Evolutionary conservation across 2,329 filamentous ascomycete genomes (phyloP).

Genomic region (Fusarium metavorans): DNA sequence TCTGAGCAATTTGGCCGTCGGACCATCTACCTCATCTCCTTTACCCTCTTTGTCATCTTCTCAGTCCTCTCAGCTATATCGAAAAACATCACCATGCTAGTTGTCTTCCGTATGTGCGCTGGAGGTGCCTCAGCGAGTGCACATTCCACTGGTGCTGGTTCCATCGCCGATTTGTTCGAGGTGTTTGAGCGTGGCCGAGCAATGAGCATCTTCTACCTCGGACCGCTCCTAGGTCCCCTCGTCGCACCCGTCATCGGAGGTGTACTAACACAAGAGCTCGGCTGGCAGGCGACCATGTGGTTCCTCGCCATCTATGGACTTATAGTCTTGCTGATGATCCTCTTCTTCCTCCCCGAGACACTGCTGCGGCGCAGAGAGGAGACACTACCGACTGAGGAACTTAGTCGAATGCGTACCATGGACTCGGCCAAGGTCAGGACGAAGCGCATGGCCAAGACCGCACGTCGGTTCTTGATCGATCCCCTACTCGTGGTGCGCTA

Average conservation of each 20-base stretch:
- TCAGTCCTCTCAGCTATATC: constrained; percentile 77
- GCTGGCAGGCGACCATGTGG: constrained; percentile 84
- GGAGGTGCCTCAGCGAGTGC: constrained; percentile 85
- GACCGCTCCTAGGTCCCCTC: constrained; percentile 80
- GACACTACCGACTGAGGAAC: constrained; percentile 20
- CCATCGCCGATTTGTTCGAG: constrained; percentile 86
- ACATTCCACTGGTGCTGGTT: constrained; percentile 85
- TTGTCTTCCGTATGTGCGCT: constrained; percentile 78
- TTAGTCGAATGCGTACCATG: constrained; percentile 67
- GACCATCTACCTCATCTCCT: constrained; percentile 82
- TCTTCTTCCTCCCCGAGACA: constrained; percentile 76
- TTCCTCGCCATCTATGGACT: constrained; percentile 79
- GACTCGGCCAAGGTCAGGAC: constrained; percentile 71
- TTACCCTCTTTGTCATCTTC: constrained; percentile 78
- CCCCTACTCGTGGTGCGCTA: constrained; percentile 78
- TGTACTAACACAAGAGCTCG: constrained; percentile 73
- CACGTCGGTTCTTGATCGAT: constrained; percentile 76
- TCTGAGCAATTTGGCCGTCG: constrained; percentile 79
- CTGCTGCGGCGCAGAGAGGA: constrained; percentile 55
- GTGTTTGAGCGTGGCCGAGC: constrained; percentile 77
- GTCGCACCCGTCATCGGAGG: constrained; percentile 83
- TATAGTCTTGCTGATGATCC: constrained; percentile 64
- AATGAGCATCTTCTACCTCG: constrained; percentile 88
- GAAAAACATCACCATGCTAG: constrained; percentile 78
- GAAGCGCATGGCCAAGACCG: constrained; percentile 61